Evolutionary conservation across 108 stramenopile species (phyloP), one percentile per base, ranked within the genome.

Genomic region (Bacterosira constricta): DNA sequence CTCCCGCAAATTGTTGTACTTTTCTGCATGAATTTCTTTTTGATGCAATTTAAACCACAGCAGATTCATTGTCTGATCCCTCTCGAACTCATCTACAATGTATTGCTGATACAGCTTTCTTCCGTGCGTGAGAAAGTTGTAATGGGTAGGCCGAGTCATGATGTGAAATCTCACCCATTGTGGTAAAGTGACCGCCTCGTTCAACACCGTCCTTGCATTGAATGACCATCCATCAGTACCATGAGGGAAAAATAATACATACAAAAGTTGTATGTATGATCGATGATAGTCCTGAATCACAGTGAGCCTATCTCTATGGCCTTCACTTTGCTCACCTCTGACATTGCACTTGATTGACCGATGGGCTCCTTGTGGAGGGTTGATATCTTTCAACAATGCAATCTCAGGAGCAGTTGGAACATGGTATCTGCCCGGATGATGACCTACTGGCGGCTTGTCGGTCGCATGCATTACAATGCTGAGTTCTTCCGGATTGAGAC

Each of bases 221-320:
- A 52, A 55, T 26, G 39, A 37, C 66, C 49, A 62, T 25, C 61
- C 70, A 52, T 65, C 77, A 42, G 30, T 57, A 26, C 71, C 79
- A 51, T 45, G 39, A 23, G 50, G 66, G 51, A 53, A 73, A 32
- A 71, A 23, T 11, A 71, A 31, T 50, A 35, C 49, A 51, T 60
- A 71, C 21, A 44, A 29, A 18, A 71, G 27, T 6, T 45, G 58
- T 11, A 45, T 44, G 6, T 71, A 44, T 17, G 41, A 69, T 23
- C 36, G 23, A n/a, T 69, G 54, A 18, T 45, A 44, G 27, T 56
- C 44, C 13, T 23, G 36, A 52, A 15, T 60, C 13, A 31, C 42
- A 17, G 47, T 13, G 11, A 35, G n/a, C 31, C 39, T 34, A 20
- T 17, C n/a, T n/a, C n/a, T n/a, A n/a, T n/a, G n/a, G n/a, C n/a